Conservation (phyloP, 2,329 filamentous ascomycete species). For the Ophiostoma sp. region DNA sequence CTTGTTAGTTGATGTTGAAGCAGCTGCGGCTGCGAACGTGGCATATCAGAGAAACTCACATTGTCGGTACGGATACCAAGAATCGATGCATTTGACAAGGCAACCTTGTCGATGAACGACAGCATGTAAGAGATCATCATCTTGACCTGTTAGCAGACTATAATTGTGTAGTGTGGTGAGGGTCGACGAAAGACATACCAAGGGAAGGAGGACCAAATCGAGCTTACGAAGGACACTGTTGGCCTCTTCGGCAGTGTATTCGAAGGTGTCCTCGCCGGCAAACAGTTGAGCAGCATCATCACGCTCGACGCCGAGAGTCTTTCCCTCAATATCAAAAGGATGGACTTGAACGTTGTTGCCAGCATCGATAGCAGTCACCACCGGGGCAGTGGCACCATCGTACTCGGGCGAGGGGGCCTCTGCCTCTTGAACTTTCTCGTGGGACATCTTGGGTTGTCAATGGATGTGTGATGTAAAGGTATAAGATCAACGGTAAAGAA, state of each 20-base stretch:
- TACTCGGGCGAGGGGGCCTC: neutral
- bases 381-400: neutral
- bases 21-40: too few species aligned
- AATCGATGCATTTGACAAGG: constrained; percentile 22
- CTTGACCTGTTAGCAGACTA: neutral
- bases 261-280: neutral
- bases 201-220: neutral
- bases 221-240: neutral
- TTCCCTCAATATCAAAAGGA: neutral
- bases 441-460: neutral
- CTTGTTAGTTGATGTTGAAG: neutral
- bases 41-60: neutral
- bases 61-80: constrained; percentile 23
- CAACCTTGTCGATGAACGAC: constrained; percentile 24
- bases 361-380: neutral
- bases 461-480: neutral
- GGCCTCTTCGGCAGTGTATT: neutral
- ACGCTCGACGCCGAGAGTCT: neutral
- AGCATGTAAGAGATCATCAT: constrained; percentile 18
- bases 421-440: neutral
- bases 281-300: neutral
- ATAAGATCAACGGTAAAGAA: neutral
- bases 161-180: neutral
- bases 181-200: neutral
- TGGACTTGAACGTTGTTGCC: neutral